A percentile compares a stretch with the other conserved stretches of the same genome.
Evolutionary conservation across 2,329 filamentous ascomycete genomes (phyloP).

Genomic region (Dactylella cylindrospora): DNA sequence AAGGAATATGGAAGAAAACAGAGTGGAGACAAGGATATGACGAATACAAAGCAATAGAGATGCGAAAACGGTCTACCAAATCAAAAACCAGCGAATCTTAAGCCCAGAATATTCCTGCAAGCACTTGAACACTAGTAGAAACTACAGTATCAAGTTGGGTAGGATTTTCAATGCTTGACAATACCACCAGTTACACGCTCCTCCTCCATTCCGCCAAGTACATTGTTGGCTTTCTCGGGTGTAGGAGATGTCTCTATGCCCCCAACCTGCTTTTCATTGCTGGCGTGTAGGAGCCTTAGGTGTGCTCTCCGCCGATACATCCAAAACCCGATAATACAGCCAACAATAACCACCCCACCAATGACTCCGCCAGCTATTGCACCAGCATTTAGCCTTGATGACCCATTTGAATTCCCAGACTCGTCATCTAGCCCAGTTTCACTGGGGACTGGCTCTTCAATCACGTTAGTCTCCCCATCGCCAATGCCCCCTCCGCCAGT

Average conservation of each 20-base stretch:
- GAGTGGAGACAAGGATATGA: too few species aligned
- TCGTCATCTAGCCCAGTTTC: not conserved
- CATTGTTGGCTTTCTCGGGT: slow-evolving; percentile 1
- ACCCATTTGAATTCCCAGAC: not conserved
- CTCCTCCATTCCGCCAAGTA: slow-evolving; percentile 3
- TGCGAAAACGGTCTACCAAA: too few species aligned
- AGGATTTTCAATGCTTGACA: too few species aligned
- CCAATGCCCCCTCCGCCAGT: not conserved
- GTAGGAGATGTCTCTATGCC: not conserved
- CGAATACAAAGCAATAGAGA: too few species aligned
- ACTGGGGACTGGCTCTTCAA: too few species aligned
- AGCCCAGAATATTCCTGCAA: too few species aligned
- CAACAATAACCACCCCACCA: not conserved
- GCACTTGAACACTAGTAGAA: too few species aligned
- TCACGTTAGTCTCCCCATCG: too few species aligned
- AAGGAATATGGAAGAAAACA: too few species aligned
- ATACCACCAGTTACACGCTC: not conserved
- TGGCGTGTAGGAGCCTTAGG: too few species aligned
- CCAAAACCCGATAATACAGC: not conserved
- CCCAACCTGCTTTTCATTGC: slow-evolving; percentile 4
- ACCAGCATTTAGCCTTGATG: not conserved
- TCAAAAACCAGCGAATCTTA: too few species aligned
- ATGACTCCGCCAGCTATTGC: slow-evolving; percentile 5
- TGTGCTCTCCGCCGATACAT: not conserved
- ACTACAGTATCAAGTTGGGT: too few species aligned